phyloP scores from a whole-genome alignment of 2,329 filamentous ascomycete genomes.

The Aspergillus jensenii region DNA sequence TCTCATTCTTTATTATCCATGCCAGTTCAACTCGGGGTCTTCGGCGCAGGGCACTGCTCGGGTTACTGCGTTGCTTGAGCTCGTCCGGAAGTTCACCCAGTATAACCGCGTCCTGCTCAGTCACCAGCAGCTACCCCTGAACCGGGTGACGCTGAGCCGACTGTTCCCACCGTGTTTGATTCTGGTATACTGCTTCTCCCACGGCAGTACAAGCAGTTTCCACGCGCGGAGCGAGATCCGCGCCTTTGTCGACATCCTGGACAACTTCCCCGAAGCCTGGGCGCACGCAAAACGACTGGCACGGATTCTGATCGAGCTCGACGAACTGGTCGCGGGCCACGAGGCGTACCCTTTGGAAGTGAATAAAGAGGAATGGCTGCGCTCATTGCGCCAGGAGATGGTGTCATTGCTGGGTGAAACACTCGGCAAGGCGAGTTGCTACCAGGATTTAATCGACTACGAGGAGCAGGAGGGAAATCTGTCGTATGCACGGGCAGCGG shows the following conservation, averaged over 20 bases:
- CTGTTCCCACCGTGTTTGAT: background rate
- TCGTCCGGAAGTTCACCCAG: background rate
- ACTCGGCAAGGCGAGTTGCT: background rate
- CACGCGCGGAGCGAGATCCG: background rate
- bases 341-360: background rate
- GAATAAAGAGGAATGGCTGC: background rate
- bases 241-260: background rate
- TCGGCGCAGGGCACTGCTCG: background rate
- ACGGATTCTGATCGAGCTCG: background rate
- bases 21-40: background rate
- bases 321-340: background rate
- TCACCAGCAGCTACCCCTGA: background rate
- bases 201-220: background rate
- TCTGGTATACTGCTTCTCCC: background rate
- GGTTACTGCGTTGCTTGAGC: background rate
- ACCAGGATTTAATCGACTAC: background rate
- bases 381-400: background rate
- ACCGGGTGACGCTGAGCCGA: background rate
- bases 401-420: background rate
- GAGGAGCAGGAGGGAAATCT: background rate
- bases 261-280: background rate
- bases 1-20: slow-evolving; percentile 5
- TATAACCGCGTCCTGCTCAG: background rate
- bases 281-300: background rate
- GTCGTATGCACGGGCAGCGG: background rate